Evolutionary conservation across 2,329 filamentous ascomycete genomes (phyloP), one percentile per base, ranked within the genome.

Genomic region (Talaromyces marneffei): DNA sequence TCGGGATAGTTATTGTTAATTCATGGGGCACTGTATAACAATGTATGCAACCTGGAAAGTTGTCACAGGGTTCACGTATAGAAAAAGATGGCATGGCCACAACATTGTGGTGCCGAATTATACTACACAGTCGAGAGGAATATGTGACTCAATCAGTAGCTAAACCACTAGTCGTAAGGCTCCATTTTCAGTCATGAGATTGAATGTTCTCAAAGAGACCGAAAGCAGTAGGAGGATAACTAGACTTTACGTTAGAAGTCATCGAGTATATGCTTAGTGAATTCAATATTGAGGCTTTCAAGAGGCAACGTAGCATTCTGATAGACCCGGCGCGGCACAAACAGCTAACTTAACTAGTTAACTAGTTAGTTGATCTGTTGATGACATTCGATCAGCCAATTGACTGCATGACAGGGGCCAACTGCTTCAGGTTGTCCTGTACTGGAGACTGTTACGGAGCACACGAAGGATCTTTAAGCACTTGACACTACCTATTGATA

Each of bases 391-490:
- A 33, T 35, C 46, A 33, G 48, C 48, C 9, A 35, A 33, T 23
- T 23, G 27, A 50, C 27, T 12, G 52, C 23, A 55, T 39, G 33
- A 14, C 23, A 37, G n/a, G 52, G 4, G 18, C 33, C 31, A 40
- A n/a, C 52, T 55, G 35, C 31, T 55, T 33, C 23, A 55, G 23
- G n/a, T 54, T 54, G 52, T n/a, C 52, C 29, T 40, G 52, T 37
- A 40, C 20, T 25, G 35, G 9, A 27, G 29, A 18, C 6, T n/a
- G 52, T 54, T 18, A 37, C 7, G 7, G 31, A 25, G 20, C 2
- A 35, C 18, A 35, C 33, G 35, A 40, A 55, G 52, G 52, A 55
- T 55, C 33, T 37, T 55, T 55, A 55, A 55, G 52, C 52, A 55
- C 7, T 27, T 29, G 7, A 10, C 20, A 18, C 52, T 40, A 35